A percentile compares a stretch with the other conserved stretches of the same genome.
These are phyloP conservation scores for Pulveroboletus frians DNA, from an alignment of 768 basidiomycete species.

Conservation along the genomic window DNA sequence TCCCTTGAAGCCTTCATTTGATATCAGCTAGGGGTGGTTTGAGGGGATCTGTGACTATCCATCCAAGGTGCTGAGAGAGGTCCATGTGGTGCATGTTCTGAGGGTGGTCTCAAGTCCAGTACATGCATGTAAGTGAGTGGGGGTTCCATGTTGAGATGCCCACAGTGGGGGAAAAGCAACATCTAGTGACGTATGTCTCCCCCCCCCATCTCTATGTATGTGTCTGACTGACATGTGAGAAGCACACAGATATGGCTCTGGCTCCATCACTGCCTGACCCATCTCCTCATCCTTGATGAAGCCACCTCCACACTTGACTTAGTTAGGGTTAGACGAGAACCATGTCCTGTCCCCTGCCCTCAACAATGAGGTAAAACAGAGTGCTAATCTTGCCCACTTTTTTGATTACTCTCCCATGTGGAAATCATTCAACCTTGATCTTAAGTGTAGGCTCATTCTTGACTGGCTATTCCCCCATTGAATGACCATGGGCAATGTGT, in stretches of 20 bases:
- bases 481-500: constrained; percentile 33
- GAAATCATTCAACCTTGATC: constrained; percentile 29
- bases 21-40: constrained; percentile 16
- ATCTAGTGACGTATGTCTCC: constrained; percentile 45
- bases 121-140: too few relatives aligned
- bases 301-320: constrained; percentile 54
- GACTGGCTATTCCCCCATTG: constrained; percentile 31
- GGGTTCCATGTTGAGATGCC: too few relatives aligned
- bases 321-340: constrained; percentile 16
- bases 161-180: too few relatives aligned
- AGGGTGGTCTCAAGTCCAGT: too few relatives aligned
- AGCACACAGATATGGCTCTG: constrained; percentile 48
- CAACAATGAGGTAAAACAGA: constrained; percentile 25
- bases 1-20: constrained; percentile 28
- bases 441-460: constrained; percentile 27
- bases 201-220: too few relatives aligned
- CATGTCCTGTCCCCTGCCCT: constrained; percentile 10
- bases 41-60: constrained; percentile 16
- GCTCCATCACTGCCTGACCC: constrained; percentile 28
- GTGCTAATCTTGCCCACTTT: constrained; percentile 38
- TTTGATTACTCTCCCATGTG: constrained; percentile 33
- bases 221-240: neutral
- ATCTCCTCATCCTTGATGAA: constrained; percentile 53
- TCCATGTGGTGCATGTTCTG: too few relatives aligned
- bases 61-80: constrained; percentile 27